Base-by-base conservation (phyloP, 495 filamentous ascomycete species). In the Aspergillus panamensis region DNA sequence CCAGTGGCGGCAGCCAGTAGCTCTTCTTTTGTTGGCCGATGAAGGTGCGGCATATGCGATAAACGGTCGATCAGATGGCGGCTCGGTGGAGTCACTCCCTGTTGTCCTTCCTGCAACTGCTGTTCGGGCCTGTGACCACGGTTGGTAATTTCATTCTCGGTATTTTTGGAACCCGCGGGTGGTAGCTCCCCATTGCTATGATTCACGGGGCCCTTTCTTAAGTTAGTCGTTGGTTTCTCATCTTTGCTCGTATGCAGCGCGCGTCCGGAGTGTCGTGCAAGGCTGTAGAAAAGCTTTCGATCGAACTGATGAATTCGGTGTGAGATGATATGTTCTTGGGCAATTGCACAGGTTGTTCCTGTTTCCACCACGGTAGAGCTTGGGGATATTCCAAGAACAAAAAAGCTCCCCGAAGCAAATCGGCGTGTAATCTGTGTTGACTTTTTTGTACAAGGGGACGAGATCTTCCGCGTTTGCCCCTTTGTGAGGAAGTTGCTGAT, bases 21-120 rank as follows among this genome's bases (percentile, higher is more conserved):
- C 72, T 98, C 93, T 69, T 96, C 92, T 64, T 96, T 96, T 30
- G 87, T 93, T 10, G 94, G 93, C 35, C 91, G 80, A 72, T 97
- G 92, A 20, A 87, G 66, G 47, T 87, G 82, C 19, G 89, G 82
- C 67, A 92, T 82, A 56, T 84, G 75, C 21, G 84, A 83, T 48
- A 92, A 75, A 58, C 89, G 88, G 55, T 84, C 75, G 31, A 82
- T 77, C 1, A 93, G 69, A 56, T 79, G 75, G 54, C 77, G 78
- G 48, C 69, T 70, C 9, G 64, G 62, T n/a, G 48, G 21, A 29
- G 48, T 19, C 16, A 48, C 33, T 16, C 52, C 56, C 12, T 60
- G 62, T 29, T 65, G 58, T 13, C 51, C 50, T 53, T 63, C 59
- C 49, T 52, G 47, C 17, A 42, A 29, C 8, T 37, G 29, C 20